These are phyloP conservation scores for Stachybotrys echinatus DNA, from an alignment of 2,329 filamentous ascomycete genomes.

Conservation along the genomic window DNA sequence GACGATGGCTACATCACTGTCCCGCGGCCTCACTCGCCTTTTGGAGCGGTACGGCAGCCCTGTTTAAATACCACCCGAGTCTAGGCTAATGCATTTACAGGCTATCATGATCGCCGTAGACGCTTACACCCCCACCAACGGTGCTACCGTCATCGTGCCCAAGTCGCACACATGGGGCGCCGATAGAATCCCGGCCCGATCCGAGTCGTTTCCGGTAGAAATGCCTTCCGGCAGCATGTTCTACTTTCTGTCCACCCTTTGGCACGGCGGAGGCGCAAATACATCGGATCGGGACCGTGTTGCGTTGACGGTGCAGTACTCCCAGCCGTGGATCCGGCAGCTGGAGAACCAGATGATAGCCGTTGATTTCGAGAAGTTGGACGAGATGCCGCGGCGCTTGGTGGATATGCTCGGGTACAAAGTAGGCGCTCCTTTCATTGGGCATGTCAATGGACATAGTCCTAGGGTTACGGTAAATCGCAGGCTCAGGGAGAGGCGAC, in stretches of 20 bases:
- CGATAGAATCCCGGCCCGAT: conserved; percentile 12
- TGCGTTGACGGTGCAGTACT: conserved; percentile 33
- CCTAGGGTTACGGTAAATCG: conserved; percentile 10
- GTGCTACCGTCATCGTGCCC: conserved; percentile 28
- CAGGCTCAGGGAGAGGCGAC: background rate
- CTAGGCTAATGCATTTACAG: background rate
- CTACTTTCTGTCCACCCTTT: conserved; percentile 27
- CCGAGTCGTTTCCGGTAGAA: conserved; percentile 24
- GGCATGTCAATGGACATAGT: conserved; percentile 14
- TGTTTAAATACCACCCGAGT: no score
- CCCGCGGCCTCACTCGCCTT: conserved; percentile 25
- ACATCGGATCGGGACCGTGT: conserved; percentile 18
- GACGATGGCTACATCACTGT: conserved; percentile 22
- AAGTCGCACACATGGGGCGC: conserved; percentile 27
- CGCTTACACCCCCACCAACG: conserved; percentile 24
- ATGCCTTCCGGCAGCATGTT: conserved; percentile 29
- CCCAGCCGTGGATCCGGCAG: conserved; percentile 32
- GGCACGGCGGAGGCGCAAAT: conserved; percentile 32
- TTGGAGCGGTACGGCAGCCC: conserved; percentile 19
- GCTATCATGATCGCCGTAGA: conserved; percentile 25
- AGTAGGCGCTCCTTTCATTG: conserved; percentile 14
- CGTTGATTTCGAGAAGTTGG: conserved; percentile 19
- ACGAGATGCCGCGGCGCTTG: conserved; percentile 12
- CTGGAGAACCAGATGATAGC: conserved; percentile 29
- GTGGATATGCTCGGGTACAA: conserved; percentile 19